Percentiles rank a stretch among this genome's conserved stretches.
Conservation (phyloP, 768 basidiomycete genomes). For the Kwoniella botswanensis region DNA sequence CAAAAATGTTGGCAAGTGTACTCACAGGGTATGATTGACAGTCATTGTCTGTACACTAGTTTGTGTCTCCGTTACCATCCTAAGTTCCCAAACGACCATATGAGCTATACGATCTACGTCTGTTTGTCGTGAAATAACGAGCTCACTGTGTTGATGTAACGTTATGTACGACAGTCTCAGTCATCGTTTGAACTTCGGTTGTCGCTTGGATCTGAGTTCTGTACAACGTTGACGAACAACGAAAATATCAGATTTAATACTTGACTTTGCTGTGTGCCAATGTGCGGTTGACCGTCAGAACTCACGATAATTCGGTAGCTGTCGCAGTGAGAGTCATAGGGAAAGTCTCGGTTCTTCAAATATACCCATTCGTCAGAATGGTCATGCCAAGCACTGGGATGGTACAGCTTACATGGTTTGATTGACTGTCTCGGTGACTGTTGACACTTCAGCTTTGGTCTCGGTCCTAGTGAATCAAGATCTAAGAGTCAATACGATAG, state of each 20-base stretch:
- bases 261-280: no score
- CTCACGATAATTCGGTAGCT: slow-evolving; percentile 14
- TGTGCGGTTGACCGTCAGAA: not conserved
- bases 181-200: slow-evolving; percentile 18
- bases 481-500: no score
- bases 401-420: slow-evolving; percentile 13
- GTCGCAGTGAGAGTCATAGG: slow-evolving; percentile 9
- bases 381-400: no score
- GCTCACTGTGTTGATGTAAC: slow-evolving; percentile 20
- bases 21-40: not conserved
- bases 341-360: slow-evolving; percentile 14
- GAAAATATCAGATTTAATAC: no score
- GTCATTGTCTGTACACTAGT: not conserved
- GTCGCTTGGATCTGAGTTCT: slow-evolving; percentile 16
- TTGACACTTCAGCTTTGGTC: slow-evolving; percentile 6
- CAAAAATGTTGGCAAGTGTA: no score
- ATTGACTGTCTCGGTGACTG: slow-evolving; percentile 10
- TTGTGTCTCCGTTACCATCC: slow-evolving; percentile 7
- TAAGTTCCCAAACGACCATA: not conserved
- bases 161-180: slow-evolving; percentile 21
- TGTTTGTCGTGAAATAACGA: not conserved
- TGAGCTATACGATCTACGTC: not conserved
- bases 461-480: not conserved
- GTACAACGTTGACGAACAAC: no score
- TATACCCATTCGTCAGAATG: no score